Evolutionary conservation across 2,329 filamentous ascomycete genomes (phyloP).

Genomic region (Diplodia sapinea): DNA sequence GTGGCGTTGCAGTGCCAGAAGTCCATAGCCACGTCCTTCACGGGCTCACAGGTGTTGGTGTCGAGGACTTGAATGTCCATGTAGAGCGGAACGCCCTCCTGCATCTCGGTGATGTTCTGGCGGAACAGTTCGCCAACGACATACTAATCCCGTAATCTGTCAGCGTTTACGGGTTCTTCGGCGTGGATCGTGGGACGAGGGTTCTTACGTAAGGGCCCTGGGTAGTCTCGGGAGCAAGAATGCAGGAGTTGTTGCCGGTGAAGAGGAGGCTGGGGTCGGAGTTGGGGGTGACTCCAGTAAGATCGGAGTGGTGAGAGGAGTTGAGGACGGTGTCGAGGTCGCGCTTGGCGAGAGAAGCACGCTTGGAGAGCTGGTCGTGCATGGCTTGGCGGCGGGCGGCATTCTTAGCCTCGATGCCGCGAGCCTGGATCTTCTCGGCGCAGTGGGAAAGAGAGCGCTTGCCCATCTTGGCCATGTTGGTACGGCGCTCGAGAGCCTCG

Average conservation of each 20-base stretch:
- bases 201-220: constrained; percentile 42
- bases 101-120: constrained; percentile 54
- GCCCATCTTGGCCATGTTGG: constrained; percentile 38
- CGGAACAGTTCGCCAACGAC: constrained; percentile 60
- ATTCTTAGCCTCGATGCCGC: constrained; percentile 50
- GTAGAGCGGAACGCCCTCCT: constrained; percentile 57
- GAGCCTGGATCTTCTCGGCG: constrained; percentile 47
- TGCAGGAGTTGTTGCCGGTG: constrained; percentile 43
- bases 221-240: constrained; percentile 44
- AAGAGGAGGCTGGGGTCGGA: constrained; percentile 42
- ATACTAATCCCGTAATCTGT: not conserved
- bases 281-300: constrained; percentile 41
- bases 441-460: constrained; percentile 45
- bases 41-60: constrained; percentile 59
- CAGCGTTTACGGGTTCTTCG: not conserved
- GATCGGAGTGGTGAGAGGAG: constrained; percentile 42
- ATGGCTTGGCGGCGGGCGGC: constrained; percentile 50
- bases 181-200: not conserved
- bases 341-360: constrained; percentile 39
- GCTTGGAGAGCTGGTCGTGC: constrained; percentile 49
- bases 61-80: constrained; percentile 63
- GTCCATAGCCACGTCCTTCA: constrained; percentile 58
- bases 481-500: constrained; percentile 45
- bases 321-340: constrained; percentile 33
- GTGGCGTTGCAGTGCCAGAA: constrained; percentile 56